Conservation (phyloP, 306 rosid genomes). For the Fagus crenata region DNA sequence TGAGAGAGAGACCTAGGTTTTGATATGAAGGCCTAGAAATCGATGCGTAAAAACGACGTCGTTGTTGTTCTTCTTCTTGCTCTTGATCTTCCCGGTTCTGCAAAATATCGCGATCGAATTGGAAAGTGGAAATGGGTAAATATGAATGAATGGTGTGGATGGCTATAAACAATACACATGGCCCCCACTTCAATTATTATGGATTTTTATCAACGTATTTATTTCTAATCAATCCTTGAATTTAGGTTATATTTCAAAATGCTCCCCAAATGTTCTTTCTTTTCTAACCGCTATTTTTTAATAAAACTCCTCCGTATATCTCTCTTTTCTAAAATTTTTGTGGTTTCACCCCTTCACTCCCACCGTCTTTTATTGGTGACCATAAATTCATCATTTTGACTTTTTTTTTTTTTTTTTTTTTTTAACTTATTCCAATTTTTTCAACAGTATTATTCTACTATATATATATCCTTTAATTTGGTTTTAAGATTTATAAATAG, state of each 20-base stretch:
- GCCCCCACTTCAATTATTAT: neutral
- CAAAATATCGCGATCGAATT: neutral
- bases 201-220: too few relatives aligned
- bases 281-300: neutral
- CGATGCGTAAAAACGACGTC: neutral
- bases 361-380: too few relatives aligned
- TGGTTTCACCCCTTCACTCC: too few relatives aligned
- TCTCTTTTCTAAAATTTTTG: too few relatives aligned
- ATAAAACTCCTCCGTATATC: too few relatives aligned
- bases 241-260: neutral
- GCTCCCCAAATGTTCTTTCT: neutral
- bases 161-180: neutral
- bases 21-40: neutral
- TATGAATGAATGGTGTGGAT: neutral
- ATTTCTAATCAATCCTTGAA: neutral
- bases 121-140: neutral
- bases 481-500: too few relatives aligned
- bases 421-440: too few relatives aligned
- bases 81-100: too few relatives aligned
- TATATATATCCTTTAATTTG: too few relatives aligned
- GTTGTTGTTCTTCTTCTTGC: neutral
- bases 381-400: too few relatives aligned
- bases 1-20: neutral
- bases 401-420: too few relatives aligned
- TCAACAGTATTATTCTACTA: too few relatives aligned